Base-by-base conservation (phyloP, 1,284 basidiomycete genomes). In the Pseudozyma thailandica region DNA sequence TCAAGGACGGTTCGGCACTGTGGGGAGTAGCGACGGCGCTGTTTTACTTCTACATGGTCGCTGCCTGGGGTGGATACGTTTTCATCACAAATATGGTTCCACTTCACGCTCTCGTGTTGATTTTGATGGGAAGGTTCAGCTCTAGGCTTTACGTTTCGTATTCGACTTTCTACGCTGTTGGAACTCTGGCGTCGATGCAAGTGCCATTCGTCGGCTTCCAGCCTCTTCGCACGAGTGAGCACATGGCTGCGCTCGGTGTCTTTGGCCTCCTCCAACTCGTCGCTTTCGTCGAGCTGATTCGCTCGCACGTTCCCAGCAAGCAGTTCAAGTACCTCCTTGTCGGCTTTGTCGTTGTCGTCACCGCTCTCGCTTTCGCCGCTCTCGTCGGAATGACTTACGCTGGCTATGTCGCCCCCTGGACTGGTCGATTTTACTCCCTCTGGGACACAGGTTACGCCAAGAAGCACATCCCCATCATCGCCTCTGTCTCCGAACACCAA, bases 41-140 rank as follows among this genome's bases (percentile, higher is more conserved):
- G 15, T 98, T 98, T 86, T 99, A 99, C 86, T 98, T 97, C 75
- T 99, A 98, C 88, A 99, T 99, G 96, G 96, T 99, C 16, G 95
- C 96, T 46, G 96, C 96, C 13, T 99, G 96, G 96, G 96, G 96
- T 48, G 96, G 96, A 73, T 99, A 98, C 84, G 96, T 93, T 1
- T 99, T 98, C 87, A 99, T 99, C 85, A 99, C 96, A 58, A 99
- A 99, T 87, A 98, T 99, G 94, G 93, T 98, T 61, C 96, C 96
- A 30, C 86, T 99, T 2, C 96, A 99, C 79, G 92, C 91, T 0
- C 88, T 98, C 25, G 90, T 92, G 39, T 89, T 99, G 58, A 88
- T 98, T 63, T 86, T 97, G 43, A 98, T 98, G 96, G 95, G 95
- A n/a, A 89, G 96, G 46, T 99, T 90, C 86, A 93, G 90, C 77